Evolutionary conservation across 75 land plant genomes (phyloP), one percentile per base, ranked within the genome.

Genomic region (Cunninghamia lanceolata): DNA sequence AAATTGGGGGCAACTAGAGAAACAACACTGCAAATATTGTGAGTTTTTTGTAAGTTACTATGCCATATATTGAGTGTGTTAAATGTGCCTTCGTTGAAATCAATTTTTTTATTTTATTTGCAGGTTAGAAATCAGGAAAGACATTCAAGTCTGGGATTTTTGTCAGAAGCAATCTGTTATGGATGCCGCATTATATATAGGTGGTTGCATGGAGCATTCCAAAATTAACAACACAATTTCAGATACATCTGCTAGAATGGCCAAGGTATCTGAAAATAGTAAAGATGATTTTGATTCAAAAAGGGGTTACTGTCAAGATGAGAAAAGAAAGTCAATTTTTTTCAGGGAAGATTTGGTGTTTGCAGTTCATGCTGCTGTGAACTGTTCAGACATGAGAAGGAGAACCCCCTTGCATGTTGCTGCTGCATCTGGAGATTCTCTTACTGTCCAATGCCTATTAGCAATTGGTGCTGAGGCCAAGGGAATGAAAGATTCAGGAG

Each of bases 301-400:
- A 10, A 50, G 15, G 25, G 50, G 56, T 52, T 43, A 52, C 54
- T 47, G 43, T 56, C 50, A 86, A 59, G 82, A 32, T 34, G 25
- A 81, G 38, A 82, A 21, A 53, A 45, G 28, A 56, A 21, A 39
- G 50, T 38, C 9, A 3, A 73, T 7, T 25, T 34, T 47, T 38
- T 83, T 21, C n/a, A 46, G n/a, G 39, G 54, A 90, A 63, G 88
- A 89, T 75, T 76, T 86, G 32, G 53, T 82, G 3, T 75, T 89
- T 42, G 90, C 86, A 30, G 86, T 88, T 10, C 86, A 83, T 78
- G 91, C 85, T 52, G 88, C 90, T 45, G 88, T 75, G 11, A 88
- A 90, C 80, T 90, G 91, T 54, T 90, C 91, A n/a, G 91, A 90
- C 85, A 54, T 45, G 59, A 76, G 91, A 32, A 68, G 88, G 76